Conservation (phyloP, 2,329 filamentous ascomycete species). For the Zymoseptoria pseudotritici region DNA sequence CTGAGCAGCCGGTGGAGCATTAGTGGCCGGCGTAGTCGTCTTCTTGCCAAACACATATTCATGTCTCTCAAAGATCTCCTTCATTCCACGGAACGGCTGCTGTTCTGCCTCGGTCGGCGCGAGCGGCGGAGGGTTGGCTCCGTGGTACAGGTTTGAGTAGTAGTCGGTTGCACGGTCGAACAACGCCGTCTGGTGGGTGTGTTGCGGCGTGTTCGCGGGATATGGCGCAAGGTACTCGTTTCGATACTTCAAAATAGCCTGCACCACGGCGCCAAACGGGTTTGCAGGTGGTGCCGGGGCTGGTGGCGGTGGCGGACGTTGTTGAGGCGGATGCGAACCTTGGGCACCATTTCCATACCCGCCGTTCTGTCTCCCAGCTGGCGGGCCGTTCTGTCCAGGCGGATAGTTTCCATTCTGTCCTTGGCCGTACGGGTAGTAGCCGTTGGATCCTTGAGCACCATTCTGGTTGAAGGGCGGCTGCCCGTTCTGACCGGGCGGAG, state of each 20-base stretch:
- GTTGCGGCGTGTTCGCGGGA: not conserved
- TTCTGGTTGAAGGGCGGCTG: conserved; percentile 9
- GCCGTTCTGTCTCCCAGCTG: conserved; percentile 1
- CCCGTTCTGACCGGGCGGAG: conserved; percentile 8
- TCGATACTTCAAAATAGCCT: conserved; percentile 20
- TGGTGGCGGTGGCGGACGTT: conserved; percentile 9
- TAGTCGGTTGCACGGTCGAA: not conserved
- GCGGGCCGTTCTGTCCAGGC: not conserved
- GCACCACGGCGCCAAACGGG: conserved; percentile 18
- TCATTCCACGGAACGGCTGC: not conserved
- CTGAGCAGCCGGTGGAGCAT: not conserved
- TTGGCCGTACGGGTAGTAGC: conserved; percentile 10
- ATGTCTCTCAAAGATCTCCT: not conserved
- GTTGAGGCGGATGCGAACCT: conserved; percentile 4
- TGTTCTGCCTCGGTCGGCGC: not conserved
- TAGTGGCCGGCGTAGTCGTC: not conserved
- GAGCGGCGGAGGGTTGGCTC: not conserved
- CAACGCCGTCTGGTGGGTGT: not conserved
- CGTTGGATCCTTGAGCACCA: conserved; percentile 5
- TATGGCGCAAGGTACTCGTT: conserved; percentile 11
- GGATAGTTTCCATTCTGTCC: not conserved
- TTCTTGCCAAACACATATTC: not conserved
- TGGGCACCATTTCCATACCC: conserved; percentile 6
- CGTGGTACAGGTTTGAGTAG: not conserved
- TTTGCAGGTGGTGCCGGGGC: conserved; percentile 7